These are phyloP conservation scores for Steccherinum ochraceum DNA, from an alignment of 768 basidiomycete species.

Conservation along the genomic window DNA sequence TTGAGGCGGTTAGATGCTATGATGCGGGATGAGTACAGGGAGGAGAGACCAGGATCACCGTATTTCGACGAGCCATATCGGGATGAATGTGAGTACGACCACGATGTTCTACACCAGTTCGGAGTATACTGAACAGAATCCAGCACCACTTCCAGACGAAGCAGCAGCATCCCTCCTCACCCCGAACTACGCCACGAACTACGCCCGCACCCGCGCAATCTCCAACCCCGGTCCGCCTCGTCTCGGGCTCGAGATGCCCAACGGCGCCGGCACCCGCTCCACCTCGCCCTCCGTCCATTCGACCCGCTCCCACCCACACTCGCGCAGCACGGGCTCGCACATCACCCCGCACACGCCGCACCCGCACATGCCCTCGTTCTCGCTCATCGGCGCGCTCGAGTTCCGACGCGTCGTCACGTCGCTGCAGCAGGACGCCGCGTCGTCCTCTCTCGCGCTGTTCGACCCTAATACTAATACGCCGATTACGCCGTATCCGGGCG, in stretches of 20 bases:
- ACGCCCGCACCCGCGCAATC: constrained; percentile 26
- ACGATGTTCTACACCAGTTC: too few species aligned
- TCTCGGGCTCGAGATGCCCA: constrained; percentile 31
- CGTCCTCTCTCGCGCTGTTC: constrained; percentile 53
- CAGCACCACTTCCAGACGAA: constrained; percentile 6
- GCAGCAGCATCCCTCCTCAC: constrained; percentile 23
- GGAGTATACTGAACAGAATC: too few species aligned
- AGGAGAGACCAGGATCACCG: constrained; percentile 34
- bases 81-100: constrained; percentile 65
- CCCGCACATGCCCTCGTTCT: constrained; percentile 77
- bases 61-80: constrained; percentile 45
- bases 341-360: constrained; percentile 23
- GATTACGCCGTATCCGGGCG: constrained; percentile 67
- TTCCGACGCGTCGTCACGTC: constrained; percentile 88
- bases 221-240: constrained; percentile 33
- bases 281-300: constrained; percentile 45
- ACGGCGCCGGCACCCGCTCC: constrained; percentile 38
- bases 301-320: constrained; percentile 11
- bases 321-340: background rate
- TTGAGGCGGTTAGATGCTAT: constrained; percentile 41
- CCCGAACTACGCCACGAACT: too few species aligned
- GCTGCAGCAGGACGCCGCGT: constrained; percentile 63
- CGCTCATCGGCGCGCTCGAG: constrained; percentile 91
- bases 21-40: constrained; percentile 53
- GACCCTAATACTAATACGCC: too few species aligned